phyloP scores from a whole-genome alignment of 176 grass and related monocot genomes.

The Hsuehochloa calcarea region DNA sequence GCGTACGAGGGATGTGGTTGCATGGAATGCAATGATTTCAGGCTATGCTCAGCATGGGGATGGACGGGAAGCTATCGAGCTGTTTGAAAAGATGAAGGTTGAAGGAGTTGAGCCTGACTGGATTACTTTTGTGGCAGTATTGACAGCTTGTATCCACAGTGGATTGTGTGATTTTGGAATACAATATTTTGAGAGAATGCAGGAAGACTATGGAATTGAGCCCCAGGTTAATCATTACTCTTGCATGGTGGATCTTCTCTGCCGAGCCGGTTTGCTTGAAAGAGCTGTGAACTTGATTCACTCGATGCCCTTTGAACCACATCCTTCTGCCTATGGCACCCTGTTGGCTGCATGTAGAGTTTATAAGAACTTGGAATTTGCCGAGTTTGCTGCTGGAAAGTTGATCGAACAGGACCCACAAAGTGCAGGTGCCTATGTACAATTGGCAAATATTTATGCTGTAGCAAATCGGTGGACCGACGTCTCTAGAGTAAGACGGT shows the following conservation, averaged over 20 bases:
- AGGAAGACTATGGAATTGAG: conserved; percentile 44
- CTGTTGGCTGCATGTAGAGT: conserved; percentile 58
- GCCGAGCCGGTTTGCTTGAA: conserved; percentile 50
- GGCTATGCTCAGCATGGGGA: conserved; percentile 70
- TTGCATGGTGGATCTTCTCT: conserved; percentile 74
- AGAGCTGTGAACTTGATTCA: conserved; percentile 49
- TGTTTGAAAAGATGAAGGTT: conserved; percentile 51
- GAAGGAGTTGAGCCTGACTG: conserved; percentile 39
- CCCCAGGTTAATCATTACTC: conserved; percentile 56
- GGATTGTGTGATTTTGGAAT: conserved; percentile 57
- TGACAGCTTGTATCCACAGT: conserved; percentile 61
- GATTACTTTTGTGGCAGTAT: conserved; percentile 58
- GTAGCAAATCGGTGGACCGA: conserved; percentile 45
- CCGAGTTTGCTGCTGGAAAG: conserved; percentile 60
- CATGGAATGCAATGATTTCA: conserved; percentile 80
- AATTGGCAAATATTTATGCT: conserved; percentile 66
- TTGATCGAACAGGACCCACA: conserved; percentile 51
- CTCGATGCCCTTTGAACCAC: conserved; percentile 60
- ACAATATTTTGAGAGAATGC: conserved; percentile 51
- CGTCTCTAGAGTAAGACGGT: conserved; percentile 64
- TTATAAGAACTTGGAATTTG: conserved; percentile 63
- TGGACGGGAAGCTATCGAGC: conserved; percentile 47
- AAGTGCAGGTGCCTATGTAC: conserved; percentile 54
- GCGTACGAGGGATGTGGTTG: conserved; percentile 46
- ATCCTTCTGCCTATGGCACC: conserved; percentile 58